Evolutionary conservation across 768 basidiomycete species (phyloP).

Genomic region (Clitopilus passeckerianus): DNA sequence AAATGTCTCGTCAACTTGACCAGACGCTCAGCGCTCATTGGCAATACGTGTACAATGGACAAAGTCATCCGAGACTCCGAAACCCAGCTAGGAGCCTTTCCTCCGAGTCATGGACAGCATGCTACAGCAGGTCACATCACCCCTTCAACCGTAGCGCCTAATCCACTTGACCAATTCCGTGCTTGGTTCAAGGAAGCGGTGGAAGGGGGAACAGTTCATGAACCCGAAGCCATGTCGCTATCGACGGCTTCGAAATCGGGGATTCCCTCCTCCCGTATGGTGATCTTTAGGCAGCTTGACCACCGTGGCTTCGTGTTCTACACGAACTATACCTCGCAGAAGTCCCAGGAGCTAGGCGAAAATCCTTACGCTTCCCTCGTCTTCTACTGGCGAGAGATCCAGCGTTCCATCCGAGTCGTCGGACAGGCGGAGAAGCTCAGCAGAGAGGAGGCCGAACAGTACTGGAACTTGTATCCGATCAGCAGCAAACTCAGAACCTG

Average conservation of each 20-base stretch:
- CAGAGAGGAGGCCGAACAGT: constrained; percentile 70
- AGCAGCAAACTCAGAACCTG: constrained; percentile 88
- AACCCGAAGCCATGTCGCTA: constrained; percentile 89
- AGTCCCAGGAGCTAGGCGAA: constrained; percentile 71
- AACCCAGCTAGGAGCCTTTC: too few species aligned
- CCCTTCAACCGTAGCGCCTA: constrained; percentile 50
- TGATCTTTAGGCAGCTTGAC: constrained; percentile 90
- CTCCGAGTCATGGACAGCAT: constrained; percentile 20
- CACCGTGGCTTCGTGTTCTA: constrained; percentile 88
- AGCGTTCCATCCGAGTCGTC: constrained; percentile 78
- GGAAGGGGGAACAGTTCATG: constrained; percentile 49
- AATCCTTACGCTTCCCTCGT: constrained; percentile 81
- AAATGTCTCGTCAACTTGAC: too few species aligned
- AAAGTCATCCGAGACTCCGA: too few species aligned
- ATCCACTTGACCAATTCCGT: constrained; percentile 83
- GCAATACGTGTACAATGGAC: too few species aligned
- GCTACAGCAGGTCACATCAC: constrained; percentile 52
- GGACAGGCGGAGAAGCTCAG: constrained; percentile 79
- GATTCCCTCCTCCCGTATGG: constrained; percentile 83
- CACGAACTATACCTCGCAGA: constrained; percentile 95
- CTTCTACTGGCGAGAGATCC: constrained; percentile 90
- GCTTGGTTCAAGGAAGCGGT: constrained; percentile 75
- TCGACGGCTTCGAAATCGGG: constrained; percentile 68
- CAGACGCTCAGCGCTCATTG: too few species aligned
- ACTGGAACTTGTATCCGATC: constrained; percentile 77